Evolutionary conservation across 305 asterid genomes (phyloP).

Genomic region (Fraxinus floribunda): DNA sequence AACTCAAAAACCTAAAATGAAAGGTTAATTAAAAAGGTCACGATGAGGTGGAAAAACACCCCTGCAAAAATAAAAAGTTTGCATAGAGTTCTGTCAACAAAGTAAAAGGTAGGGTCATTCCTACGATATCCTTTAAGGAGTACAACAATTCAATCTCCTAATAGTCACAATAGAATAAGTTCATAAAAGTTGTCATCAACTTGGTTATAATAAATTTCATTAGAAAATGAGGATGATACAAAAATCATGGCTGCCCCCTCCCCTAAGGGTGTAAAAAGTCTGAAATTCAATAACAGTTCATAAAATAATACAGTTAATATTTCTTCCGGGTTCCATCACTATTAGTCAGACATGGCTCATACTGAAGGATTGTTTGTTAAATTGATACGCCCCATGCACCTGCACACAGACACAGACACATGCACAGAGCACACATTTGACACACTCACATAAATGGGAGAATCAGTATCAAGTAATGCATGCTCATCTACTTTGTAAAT

Average conservation of each 20-base stretch:
- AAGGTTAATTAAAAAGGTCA: slow-evolving; percentile 14
- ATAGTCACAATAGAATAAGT: slow-evolving; percentile 7
- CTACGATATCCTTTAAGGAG: not conserved
- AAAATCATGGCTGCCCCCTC: slow-evolving; percentile 1
- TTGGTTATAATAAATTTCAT: slow-evolving; percentile 3
- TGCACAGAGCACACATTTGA: not conserved
- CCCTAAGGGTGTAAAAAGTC: not conserved
- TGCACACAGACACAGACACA: not conserved
- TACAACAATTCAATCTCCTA: slow-evolving; percentile 13
- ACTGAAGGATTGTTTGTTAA: slow-evolving; percentile 13
- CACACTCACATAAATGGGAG: not conserved
- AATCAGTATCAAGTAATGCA: slow-evolving; percentile 10
- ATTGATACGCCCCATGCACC: slow-evolving; percentile 4
- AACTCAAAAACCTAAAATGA: slow-evolving; percentile 62
- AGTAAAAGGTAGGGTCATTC: not conserved
- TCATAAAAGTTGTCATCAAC: not conserved
- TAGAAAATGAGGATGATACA: not conserved
- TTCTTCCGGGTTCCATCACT: not conserved
- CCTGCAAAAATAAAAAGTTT: not conserved
- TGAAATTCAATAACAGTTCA: not conserved
- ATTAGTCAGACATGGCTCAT: not conserved
- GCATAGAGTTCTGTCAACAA: slow-evolving; percentile 1
- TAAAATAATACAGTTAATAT: not conserved
- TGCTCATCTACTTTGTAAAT: slow-evolving; percentile 3
- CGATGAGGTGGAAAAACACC: slow-evolving; percentile 1